A percentile compares a stretch with the other conserved stretches of the same genome.
phyloP scores from a whole-genome alignment of 306 rosid species.

The Hylodesmum podocarpum region DNA sequence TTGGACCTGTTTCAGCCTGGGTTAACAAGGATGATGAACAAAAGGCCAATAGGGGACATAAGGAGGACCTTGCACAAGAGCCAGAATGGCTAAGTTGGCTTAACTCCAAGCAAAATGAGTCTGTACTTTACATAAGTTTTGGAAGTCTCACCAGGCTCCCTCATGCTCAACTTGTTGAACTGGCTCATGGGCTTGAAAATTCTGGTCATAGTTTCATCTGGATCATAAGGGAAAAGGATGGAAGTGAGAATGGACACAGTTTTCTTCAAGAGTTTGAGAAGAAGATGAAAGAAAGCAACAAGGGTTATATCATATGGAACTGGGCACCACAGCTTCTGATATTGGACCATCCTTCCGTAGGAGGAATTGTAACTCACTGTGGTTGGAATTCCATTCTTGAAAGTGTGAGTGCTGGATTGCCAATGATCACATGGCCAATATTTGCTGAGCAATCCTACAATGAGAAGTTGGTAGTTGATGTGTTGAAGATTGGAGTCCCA shows the following conservation, averaged over 20 bases:
- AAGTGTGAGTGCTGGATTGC: slow-evolving; percentile 20
- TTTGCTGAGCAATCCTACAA: slow-evolving; percentile 32
- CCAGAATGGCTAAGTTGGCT: slow-evolving; percentile 33
- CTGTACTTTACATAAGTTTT: slow-evolving; percentile 25
- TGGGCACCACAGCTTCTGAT: slow-evolving; percentile 34
- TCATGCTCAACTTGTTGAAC: slow-evolving; percentile 22
- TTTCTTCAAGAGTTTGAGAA: slow-evolving; percentile 11
- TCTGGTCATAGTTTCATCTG: slow-evolving; percentile 26
- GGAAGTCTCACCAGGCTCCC: slow-evolving; percentile 17
- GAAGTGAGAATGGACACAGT: neutral
- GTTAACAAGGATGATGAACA: neutral
- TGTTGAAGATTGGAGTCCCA: slow-evolving; percentile 15
- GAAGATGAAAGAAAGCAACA: slow-evolving; percentile 18
- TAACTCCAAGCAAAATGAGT: slow-evolving; percentile 11
- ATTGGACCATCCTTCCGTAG: slow-evolving; percentile 26
- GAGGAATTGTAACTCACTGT: slow-evolving; percentile 34
- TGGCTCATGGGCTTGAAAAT: slow-evolving; percentile 34
- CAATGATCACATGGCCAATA: slow-evolving; percentile 35
- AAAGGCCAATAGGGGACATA: slow-evolving; percentile 8
- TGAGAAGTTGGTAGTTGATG: slow-evolving; percentile 15
- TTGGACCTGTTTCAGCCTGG: slow-evolving; percentile 38
- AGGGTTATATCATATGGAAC: slow-evolving; percentile 26
- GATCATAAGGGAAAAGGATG: neutral
- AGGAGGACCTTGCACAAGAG: neutral
- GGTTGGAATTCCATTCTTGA: slow-evolving; percentile 33